These are phyloP conservation scores for Arthrocladium fulminans DNA, from an alignment of 2,329 filamentous ascomycete genomes.

Conservation along the genomic window DNA sequence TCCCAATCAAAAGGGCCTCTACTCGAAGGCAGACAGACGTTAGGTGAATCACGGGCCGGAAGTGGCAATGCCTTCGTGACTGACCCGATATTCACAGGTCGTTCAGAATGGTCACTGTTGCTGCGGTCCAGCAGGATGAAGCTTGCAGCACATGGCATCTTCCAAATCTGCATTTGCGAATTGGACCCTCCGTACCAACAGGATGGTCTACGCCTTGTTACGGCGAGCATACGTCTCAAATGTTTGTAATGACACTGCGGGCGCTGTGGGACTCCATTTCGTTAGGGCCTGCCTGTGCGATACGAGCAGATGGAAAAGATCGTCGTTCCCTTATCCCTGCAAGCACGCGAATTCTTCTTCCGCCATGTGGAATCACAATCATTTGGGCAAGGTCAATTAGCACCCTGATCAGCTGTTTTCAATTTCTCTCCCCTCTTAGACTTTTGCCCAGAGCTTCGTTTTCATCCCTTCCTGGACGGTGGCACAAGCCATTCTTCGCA, in stretches of 20 bases:
- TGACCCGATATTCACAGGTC: too few species aligned
- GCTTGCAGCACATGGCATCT: too few species aligned
- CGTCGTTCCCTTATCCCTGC: constrained; percentile 8
- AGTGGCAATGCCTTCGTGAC: too few species aligned
- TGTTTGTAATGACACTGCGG: constrained; percentile 9
- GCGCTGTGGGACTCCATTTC: background rate
- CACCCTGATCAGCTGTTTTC: background rate
- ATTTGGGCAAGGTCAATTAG: constrained; percentile 1
- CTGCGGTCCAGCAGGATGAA: too few species aligned
- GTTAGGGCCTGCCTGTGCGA: background rate
- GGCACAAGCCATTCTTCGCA: constrained; percentile 1
- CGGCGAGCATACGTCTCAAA: too few species aligned
- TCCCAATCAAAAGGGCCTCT: too few species aligned
- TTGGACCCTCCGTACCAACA: too few species aligned
- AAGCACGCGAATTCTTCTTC: constrained; percentile 5
- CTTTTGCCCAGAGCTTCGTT: background rate
- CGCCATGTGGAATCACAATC: constrained; percentile 7
- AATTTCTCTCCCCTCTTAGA: background rate
- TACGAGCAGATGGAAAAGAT: background rate
- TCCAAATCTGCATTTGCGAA: too few species aligned
- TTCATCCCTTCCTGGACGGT: background rate
- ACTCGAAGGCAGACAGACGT: too few species aligned
- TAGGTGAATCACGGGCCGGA: too few species aligned
- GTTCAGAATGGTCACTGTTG: too few species aligned
- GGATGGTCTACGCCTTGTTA: too few species aligned